Evolutionary conservation across 345 rosid species (phyloP), one percentile per base, ranked within the genome.

Genomic region (Populus pruinosa): DNA sequence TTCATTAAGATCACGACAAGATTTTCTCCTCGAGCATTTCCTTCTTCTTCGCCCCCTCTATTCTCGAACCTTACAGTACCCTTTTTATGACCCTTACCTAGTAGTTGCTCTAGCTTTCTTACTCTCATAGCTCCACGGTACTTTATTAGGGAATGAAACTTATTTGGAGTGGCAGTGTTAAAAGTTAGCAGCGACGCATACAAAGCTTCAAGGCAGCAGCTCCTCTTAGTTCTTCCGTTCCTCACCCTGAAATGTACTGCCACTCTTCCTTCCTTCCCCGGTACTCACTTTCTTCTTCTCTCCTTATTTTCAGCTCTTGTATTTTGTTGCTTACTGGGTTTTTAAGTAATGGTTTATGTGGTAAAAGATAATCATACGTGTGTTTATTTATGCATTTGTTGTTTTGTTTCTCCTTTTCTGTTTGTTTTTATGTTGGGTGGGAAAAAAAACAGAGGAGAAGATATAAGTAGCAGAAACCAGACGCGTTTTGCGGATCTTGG

Each of bases 181-280:
- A 53, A 50, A 20, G 59, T 6, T 2, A 18, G 59, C 9, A 17
- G 59, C 3, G 10, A 41, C 8, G 21, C 79, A 36, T 61, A 91
- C 98, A 94, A 83, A 84, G 92, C 93, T 92, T 92, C 92, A 88
- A 89, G 82, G 80, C 90, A 23, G 79, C 82, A 11, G 29, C 47
- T 20, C 31, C 78, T 20, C 72, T 47, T 13, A 3, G 35, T 75
- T 27, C 47, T 75, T 78, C 87, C 76, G 33, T 41, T 71, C 55
- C 85, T 73, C 82, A 80, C 79, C 82, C 91, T 79, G 94, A 91
- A 69, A 79, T 85, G 71, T 93, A 86, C 85, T 81, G 88, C 82
- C 89, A 89, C 49, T 77, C 98, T 73, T 79, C 97, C 47, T 88
- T 85, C 87, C 89, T 87, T 82, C 88, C 87, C 85, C 85, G 98